Conservation (phyloP, 257 asterid species). For the Parsonsia alboflavescens region DNA sequence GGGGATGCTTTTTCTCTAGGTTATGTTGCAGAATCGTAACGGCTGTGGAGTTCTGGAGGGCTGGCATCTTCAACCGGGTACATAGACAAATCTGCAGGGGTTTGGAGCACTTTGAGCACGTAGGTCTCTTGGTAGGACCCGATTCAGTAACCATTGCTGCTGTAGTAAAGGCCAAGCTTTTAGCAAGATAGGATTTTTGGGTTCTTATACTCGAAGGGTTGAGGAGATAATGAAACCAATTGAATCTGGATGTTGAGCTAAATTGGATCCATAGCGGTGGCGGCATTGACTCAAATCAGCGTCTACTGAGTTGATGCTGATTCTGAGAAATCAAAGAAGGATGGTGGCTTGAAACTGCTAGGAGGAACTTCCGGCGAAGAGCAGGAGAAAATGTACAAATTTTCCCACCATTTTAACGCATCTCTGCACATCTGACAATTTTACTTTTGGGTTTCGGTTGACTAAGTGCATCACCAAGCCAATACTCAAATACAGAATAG, state of each 20-base stretch:
- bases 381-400: too few relatives aligned
- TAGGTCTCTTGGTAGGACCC: constrained; percentile 51
- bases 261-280: not conserved
- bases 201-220: constrained; percentile 15
- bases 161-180: constrained; percentile 20
- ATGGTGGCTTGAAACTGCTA: not conserved
- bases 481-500: not conserved
- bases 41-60: constrained; percentile 50
- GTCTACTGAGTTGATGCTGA: not conserved
- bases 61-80: constrained; percentile 45
- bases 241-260: constrained; percentile 8
- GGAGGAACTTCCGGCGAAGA: not conserved
- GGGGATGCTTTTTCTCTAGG: constrained; percentile 72
- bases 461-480: too few relatives aligned
- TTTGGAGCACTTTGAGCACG: constrained; percentile 67
- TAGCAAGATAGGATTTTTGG: constrained; percentile 14
- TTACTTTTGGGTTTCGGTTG: too few relatives aligned
- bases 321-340: not conserved
- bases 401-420: too few relatives aligned
- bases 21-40: constrained; percentile 76
- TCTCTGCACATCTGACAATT: too few relatives aligned
- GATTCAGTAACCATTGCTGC: constrained; percentile 46
- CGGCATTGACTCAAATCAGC: constrained; percentile 3
- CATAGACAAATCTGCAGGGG: constrained; percentile 73
- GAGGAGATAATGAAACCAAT: constrained; percentile 20